phyloP scores from a whole-genome alignment of 2,329 filamentous ascomycete species.

The Pleurostoma richardsiae region DNA sequence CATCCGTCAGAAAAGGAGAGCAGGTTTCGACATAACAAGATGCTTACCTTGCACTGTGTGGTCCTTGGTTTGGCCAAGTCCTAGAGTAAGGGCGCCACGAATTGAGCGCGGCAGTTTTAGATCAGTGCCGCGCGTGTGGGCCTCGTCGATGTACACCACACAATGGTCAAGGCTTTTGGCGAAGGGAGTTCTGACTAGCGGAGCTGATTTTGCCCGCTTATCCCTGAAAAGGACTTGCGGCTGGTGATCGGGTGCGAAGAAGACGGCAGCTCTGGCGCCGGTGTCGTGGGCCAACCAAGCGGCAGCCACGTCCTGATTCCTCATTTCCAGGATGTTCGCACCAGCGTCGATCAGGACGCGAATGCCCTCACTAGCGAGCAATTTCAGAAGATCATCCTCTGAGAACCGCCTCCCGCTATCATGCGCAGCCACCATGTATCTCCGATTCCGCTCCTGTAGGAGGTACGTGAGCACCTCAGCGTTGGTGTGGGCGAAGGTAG shows the following conservation, averaged over 20 bases:
- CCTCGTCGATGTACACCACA: slow-evolving; percentile 56
- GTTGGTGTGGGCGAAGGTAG: slow-evolving; percentile 52
- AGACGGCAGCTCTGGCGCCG: slow-evolving; percentile 44
- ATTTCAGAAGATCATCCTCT: slow-evolving; percentile 37
- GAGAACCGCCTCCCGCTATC: slow-evolving; percentile 27
- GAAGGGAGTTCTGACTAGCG: slow-evolving; percentile 49
- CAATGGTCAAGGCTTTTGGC: slow-evolving; percentile 45
- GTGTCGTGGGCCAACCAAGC: slow-evolving; percentile 44
- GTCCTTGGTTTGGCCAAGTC: slow-evolving; percentile 54
- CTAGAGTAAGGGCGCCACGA: slow-evolving; percentile 49
- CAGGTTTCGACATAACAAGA: no score
- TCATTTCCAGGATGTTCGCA: slow-evolving; percentile 58
- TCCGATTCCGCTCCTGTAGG: slow-evolving; percentile 43
- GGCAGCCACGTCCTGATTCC: slow-evolving; percentile 42
- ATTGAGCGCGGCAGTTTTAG: slow-evolving; percentile 45
- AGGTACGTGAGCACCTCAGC: slow-evolving; percentile 58
- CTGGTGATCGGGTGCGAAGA: slow-evolving; percentile 41
- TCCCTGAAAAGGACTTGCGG: slow-evolving; percentile 35
- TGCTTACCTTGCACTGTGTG: slow-evolving; percentile 51
- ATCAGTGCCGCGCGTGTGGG: slow-evolving; percentile 57
- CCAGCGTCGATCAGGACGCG: slow-evolving; percentile 59
- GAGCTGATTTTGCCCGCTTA: slow-evolving; percentile 21
- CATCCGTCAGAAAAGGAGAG: slow-evolving; percentile 3
- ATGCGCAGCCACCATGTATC: slow-evolving; percentile 32
- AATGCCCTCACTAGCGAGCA: slow-evolving; percentile 31